Conservation (phyloP, 345 rosid genomes). For the Acer yangbiense region DNA sequence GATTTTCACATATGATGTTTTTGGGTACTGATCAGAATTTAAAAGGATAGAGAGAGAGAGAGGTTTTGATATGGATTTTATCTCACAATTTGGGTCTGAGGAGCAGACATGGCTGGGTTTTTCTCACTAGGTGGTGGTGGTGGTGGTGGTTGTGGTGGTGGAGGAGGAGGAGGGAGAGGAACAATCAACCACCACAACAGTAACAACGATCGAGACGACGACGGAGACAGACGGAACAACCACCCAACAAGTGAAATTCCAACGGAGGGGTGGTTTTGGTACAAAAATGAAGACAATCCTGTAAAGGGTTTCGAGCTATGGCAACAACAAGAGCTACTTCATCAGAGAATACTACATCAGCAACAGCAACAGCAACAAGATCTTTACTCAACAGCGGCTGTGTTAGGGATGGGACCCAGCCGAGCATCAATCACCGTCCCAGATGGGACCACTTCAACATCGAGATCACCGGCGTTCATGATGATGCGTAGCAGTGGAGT, state of each 20-base stretch:
- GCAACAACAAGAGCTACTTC: conserved; percentile 52
- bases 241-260: conserved; percentile 36
- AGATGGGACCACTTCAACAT: conserved; percentile 56
- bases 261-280: conserved; percentile 65
- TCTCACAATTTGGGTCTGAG: conserved; percentile 36
- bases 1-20: conserved; percentile 7
- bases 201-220: conserved; percentile 30
- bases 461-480: conserved; percentile 50
- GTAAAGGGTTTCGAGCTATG: conserved; percentile 57
- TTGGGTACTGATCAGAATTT: conserved; percentile 5
- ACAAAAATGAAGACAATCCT: conserved; percentile 44
- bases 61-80: conserved; percentile 41
- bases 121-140: conserved; percentile 61
- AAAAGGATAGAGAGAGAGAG: conserved; percentile 9
- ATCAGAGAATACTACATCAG: conserved; percentile 34
- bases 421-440: conserved; percentile 47
- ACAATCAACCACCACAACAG: conserved; percentile 4
- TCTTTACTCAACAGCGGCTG: conserved; percentile 60
- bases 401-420: conserved; percentile 50
- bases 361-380: conserved; percentile 57
- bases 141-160: conserved; percentile 2
- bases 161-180: conserved; percentile 30
- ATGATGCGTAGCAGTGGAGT: conserved; percentile 41
- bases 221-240: conserved; percentile 36
- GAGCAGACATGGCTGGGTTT: conserved; percentile 59